A percentile compares a stretch with the other conserved stretches of the same genome.
Evolutionary conservation across 495 filamentous ascomycete species (phyloP).

Genomic region (Aspergillus funiculosus): DNA sequence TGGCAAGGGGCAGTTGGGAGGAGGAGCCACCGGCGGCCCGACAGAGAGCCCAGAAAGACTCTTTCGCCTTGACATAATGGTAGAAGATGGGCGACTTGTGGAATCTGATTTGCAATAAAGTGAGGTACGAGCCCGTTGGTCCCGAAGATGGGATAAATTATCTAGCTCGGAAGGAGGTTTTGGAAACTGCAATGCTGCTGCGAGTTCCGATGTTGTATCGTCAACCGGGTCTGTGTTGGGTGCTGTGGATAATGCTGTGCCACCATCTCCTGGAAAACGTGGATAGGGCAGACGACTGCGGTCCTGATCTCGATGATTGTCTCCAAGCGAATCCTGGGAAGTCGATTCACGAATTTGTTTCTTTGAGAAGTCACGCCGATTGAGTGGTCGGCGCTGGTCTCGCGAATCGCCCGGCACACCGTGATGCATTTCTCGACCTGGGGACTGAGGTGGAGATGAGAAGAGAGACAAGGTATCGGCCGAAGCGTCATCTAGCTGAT

Average conservation of each 20-base stretch:
- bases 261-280: constrained; percentile 19
- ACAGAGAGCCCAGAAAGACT: constrained; percentile 54
- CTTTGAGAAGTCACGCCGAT: constrained; percentile 8
- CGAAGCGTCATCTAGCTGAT: constrained; percentile 16
- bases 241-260: not conserved
- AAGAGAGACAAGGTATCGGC: constrained; percentile 25
- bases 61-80: constrained; percentile 34
- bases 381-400: constrained; percentile 14
- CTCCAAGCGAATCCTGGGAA: constrained; percentile 32
- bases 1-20: constrained; percentile 58
- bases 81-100: not conserved
- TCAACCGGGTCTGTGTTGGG: not conserved
- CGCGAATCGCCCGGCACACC: constrained; percentile 20
- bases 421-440: constrained; percentile 25
- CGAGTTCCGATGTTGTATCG: not conserved
- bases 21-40: constrained; percentile 57
- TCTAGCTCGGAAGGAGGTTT: not conserved
- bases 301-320: constrained; percentile 8
- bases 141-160: not conserved
- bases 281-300: constrained; percentile 19
- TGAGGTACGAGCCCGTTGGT: constrained; percentile 3
- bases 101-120: constrained; percentile 1
- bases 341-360: constrained; percentile 29
- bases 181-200: not conserved
- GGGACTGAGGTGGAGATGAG: constrained; percentile 37